Evolutionary conservation across 768 basidiomycete species (phyloP), one percentile per base, ranked within the genome.

Genomic region (Suillus occidentalis): DNA sequence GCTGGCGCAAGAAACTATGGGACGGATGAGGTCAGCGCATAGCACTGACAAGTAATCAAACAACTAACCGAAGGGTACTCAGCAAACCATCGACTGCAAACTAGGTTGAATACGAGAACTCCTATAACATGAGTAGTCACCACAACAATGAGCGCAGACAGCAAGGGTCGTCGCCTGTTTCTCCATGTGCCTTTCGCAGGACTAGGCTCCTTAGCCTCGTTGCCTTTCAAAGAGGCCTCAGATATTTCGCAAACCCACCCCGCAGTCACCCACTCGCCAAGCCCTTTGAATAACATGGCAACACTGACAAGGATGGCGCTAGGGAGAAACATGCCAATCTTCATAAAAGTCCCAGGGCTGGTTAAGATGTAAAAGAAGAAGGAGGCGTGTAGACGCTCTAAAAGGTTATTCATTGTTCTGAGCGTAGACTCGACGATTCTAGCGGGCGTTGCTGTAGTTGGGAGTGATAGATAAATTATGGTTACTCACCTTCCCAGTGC

Each of bases 321-420:
- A 0, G 97, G 96, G 8, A 99, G 83, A 76, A 94, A 99, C 70
- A 82, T 86, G 3, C 95, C 96, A 36, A 99, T 94, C 73, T 96
- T 92, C 69, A 94, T 84, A 78, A 97, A 97, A 2, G 82, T 84
- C 6, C 77, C 80, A 1, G 87, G 82, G 45, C 80, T 77, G 14
- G 76, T 73, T 25, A 78, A 70, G 66, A 99, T 82, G 78, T 96
- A 99, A 80, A 99, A 95, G 81, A 99, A 98, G 78, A 97, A 96
- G 0, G 97, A 99, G 2, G 96, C 96, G 75, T 99, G 97, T 25
- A 99, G 86, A 18, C 97, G 88, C 73, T 99, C 97, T 22, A 98
- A 84, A 7, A 99, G 84, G 73, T 99, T 99, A 77, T 97, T 98
- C 73, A 89, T 86, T 16, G 95, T 92, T 64, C 96, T 86, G 39